Evolutionary conservation across 805 yeast species (phyloP), one percentile per base, ranked within the genome.

Genomic region (Nakazawaea siamensis): DNA sequence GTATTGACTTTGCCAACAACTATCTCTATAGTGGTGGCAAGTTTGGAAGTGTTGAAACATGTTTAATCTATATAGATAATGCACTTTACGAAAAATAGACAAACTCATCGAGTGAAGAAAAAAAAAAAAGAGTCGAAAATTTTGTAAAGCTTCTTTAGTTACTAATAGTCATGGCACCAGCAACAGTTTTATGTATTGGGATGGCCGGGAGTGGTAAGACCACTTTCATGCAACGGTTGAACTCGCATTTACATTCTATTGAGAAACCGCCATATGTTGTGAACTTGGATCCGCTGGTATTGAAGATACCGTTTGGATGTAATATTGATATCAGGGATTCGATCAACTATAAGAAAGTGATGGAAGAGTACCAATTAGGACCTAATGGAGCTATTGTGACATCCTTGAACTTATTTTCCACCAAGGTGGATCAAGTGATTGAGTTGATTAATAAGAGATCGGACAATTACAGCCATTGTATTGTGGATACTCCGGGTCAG

Each of bases 361-460:
- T 90, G 97, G 92, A 87, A 48, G 88, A 88, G 52, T 85, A 90
- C 54, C 81, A 84, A 39, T 58, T 92, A 39, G 99, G 99, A 0
- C 99, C 99, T 11, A 92, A 92, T 53, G 99, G 99, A 38, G 97
- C 97, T 2, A 92, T 92, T 52, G 95, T 94, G 44, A 92, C 98
- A 0, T 85, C 95, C 15, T 66, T 92, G 42, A 92, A 92, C 53
- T 63, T 92, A 34, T 92, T 92, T 52, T 67, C 96, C 32, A 92
- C 99, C 11, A 92, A 92, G 58, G 86, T 92, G 39, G 99, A 92
- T 55, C 98, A 92, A 60, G 97, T 92, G 4, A 77, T 92, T 32
- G 70, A 73, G 25, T 64, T 92, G 25, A 82, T 90, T 15, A 95
- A 87, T 50, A 86, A 87, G 51, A 74, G 90, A 46, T 62, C 77